A percentile compares a stretch with the other conserved stretches of the same genome.
Conservation (phyloP, 805 yeast species). For the Ogataea philodendri region DNA sequence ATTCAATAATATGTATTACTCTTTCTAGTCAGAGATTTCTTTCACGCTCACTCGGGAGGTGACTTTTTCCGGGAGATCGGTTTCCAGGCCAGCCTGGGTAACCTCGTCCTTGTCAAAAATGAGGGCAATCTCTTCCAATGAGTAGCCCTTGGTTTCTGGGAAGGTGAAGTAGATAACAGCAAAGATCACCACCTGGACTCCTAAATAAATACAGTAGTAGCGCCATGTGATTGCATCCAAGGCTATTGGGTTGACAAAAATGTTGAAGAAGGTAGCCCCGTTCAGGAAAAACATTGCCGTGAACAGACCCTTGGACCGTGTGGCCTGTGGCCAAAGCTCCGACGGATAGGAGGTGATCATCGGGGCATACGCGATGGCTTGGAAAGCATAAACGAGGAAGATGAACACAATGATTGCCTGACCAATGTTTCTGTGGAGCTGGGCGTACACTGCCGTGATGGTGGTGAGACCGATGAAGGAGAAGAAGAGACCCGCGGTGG, state of each 20-base stretch:
- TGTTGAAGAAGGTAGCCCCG: conserved; percentile 31
- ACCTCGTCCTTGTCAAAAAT: conserved; percentile 46
- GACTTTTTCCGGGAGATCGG: conserved; percentile 6
- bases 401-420: conserved; percentile 54
- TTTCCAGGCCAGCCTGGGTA: conserved; percentile 15
- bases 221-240: conserved; percentile 38
- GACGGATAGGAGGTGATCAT: conserved; percentile 47
- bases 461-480: conserved; percentile 43
- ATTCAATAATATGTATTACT: too few species aligned
- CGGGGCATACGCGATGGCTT: conserved; percentile 45
- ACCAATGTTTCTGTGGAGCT: conserved; percentile 41
- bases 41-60: conserved; percentile 3
- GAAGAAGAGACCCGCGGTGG: conserved; percentile 37
- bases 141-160: conserved; percentile 64
- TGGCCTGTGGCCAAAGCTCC: conserved; percentile 36
- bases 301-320: conserved; percentile 20
- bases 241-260: conserved; percentile 36
- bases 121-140: conserved; percentile 56
- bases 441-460: conserved; percentile 45
- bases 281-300: conserved; percentile 18
- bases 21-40: not conserved
- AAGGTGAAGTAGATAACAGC: conserved; percentile 40
- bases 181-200: conserved; percentile 23
- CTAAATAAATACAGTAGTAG: conserved; percentile 36
- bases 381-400: conserved; percentile 43